These are phyloP conservation scores for Didymella pinodella DNA, from an alignment of 2,329 filamentous ascomycete genomes.

Conservation along the genomic window DNA sequence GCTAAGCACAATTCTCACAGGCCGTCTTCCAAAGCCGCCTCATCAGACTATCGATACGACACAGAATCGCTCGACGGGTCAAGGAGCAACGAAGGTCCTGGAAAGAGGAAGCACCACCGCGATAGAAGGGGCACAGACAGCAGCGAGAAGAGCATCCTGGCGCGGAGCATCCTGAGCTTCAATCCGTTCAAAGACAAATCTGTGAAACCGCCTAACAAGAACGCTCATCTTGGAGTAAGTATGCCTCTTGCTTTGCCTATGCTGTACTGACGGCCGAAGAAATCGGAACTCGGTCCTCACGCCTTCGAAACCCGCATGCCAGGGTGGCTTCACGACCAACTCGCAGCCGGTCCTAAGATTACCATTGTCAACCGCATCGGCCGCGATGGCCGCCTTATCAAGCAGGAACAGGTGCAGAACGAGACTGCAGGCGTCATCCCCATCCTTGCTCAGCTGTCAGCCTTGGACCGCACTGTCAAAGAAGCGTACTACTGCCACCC, in stretches of 20 bases:
- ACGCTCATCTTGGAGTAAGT: slow-evolving; percentile 48
- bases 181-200: slow-evolving; percentile 45
- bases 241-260: neutral
- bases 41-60: slow-evolving; percentile 10
- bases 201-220: slow-evolving; percentile 42
- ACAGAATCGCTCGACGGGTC: slow-evolving; percentile 21
- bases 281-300: slow-evolving; percentile 57
- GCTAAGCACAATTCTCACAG: slow-evolving; percentile 33
- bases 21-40: slow-evolving; percentile 27
- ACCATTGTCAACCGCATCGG: slow-evolving; percentile 52
- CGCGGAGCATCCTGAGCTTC: slow-evolving; percentile 47
- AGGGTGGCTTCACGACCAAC: slow-evolving; percentile 51
- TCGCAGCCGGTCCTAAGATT: slow-evolving; percentile 53
- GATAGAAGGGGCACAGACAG: slow-evolving; percentile 36
- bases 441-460: slow-evolving; percentile 58
- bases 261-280: slow-evolving; percentile 40
- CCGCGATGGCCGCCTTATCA: slow-evolving; percentile 53
- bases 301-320: slow-evolving; percentile 59
- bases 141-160: slow-evolving; percentile 48
- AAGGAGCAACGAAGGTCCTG: slow-evolving; percentile 27
- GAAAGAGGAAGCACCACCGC: slow-evolving; percentile 37
- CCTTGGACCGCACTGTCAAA: slow-evolving; percentile 69
- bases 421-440: slow-evolving; percentile 56
- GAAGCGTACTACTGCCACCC: slow-evolving; percentile 83
- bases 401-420: slow-evolving; percentile 54